These are phyloP conservation scores for Podospora conica DNA, from an alignment of 495 filamentous ascomycete genomes.

Conservation along the genomic window DNA sequence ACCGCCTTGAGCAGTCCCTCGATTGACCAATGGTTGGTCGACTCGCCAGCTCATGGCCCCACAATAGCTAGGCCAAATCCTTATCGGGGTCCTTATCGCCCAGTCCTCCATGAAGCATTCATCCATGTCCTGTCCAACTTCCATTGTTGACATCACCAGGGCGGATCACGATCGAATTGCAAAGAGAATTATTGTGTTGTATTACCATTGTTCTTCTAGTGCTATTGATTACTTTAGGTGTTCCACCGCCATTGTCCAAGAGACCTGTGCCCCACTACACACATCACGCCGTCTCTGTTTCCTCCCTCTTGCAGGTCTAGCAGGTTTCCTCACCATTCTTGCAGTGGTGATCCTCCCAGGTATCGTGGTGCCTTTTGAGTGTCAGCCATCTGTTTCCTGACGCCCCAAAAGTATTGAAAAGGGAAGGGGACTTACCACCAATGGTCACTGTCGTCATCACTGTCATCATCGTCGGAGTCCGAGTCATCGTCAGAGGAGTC, in stretches of 20 bases:
- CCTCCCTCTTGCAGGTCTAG: no score
- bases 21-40: constrained; percentile 3
- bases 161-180: not conserved
- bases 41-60: not conserved
- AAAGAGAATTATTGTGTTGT: not conserved
- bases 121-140: not conserved
- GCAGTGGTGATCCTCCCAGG: not conserved
- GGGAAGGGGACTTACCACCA: no score
- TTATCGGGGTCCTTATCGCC: not conserved
- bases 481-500: not conserved
- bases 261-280: not conserved
- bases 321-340: not conserved
- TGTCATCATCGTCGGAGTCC: not conserved
- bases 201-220: not conserved
- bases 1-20: not conserved
- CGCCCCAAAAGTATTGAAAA: no score
- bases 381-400: not conserved
- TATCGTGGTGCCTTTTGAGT: not conserved
- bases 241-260: not conserved
- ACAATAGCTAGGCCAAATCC: not conserved
- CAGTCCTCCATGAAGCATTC: not conserved
- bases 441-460: not conserved
- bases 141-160: not conserved
- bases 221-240: not conserved
- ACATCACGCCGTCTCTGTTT: not conserved